phyloP scores from a whole-genome alignment of 108 stramenopile genomes.

The Cylindrotheca closterium region DNA sequence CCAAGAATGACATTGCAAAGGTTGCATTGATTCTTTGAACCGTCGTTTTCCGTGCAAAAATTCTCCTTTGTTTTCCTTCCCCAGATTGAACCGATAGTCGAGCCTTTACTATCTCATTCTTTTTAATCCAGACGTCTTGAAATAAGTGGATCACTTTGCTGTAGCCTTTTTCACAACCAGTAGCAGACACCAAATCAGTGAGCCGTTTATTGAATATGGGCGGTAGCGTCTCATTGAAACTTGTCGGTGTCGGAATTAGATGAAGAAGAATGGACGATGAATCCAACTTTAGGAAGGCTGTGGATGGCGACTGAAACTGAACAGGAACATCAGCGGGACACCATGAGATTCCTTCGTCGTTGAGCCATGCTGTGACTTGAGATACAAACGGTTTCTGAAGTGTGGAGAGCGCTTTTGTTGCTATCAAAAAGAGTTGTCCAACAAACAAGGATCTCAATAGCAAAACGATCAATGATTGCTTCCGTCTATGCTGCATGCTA shows the following conservation, averaged over 20 bases:
- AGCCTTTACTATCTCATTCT: conserved; percentile 43
- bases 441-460: too few relatives aligned
- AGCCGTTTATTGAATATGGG: neutral
- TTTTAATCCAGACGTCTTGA: conserved; percentile 66
- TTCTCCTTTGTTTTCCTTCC: conserved; percentile 15
- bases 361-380: too few relatives aligned
- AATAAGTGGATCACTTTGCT: conserved; percentile 58
- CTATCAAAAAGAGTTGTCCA: too few relatives aligned
- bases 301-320: neutral
- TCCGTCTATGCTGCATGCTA: too few relatives aligned
- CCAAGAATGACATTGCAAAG: conserved; percentile 52
- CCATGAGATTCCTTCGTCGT: neutral
- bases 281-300: neutral
- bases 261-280: neutral
- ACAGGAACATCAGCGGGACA: neutral
- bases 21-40: conserved; percentile 33
- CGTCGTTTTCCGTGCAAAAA: conserved; percentile 58
- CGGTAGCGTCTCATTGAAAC: conserved; percentile 1
- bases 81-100: conserved; percentile 49
- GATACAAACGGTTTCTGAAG: too few relatives aligned
- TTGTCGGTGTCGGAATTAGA: conserved; percentile 4
- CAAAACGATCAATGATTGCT: too few relatives aligned
- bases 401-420: too few relatives aligned
- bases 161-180: neutral
- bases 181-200: neutral